Evolutionary conservation across 495 filamentous ascomycete species (phyloP).

Genomic region (Glonium stellatum): DNA sequence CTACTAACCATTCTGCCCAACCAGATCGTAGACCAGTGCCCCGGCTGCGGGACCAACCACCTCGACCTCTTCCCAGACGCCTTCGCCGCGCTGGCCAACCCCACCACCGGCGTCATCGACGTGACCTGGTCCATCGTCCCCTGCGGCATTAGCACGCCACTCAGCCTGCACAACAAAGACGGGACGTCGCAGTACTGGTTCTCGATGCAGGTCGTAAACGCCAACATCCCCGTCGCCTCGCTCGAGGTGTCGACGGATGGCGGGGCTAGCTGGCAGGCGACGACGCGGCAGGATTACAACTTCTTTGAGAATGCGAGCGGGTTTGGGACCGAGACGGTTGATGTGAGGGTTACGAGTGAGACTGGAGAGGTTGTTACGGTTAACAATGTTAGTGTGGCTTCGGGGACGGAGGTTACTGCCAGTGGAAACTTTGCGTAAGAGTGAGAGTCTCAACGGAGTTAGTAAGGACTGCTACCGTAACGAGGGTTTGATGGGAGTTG

Average conservation of each 20-base stretch:
- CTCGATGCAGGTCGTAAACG: conserved; percentile 53
- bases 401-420: conserved; percentile 11
- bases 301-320: conserved; percentile 52
- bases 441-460: background rate
- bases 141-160: conserved; percentile 46
- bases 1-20: too few relatives aligned
- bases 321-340: conserved; percentile 46
- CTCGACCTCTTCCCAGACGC: conserved; percentile 55
- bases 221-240: conserved; percentile 45
- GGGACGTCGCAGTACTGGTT: conserved; percentile 46
- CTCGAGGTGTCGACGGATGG: conserved; percentile 54
- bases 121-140: conserved; percentile 47
- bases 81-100: conserved; percentile 43
- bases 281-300: conserved; percentile 49
- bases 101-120: conserved; percentile 47
- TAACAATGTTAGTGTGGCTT: conserved; percentile 14
- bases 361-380: conserved; percentile 38
- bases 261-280: conserved; percentile 46
- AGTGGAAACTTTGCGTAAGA: conserved; percentile 14
- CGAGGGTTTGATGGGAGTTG: too few relatives aligned
- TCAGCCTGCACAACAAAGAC: conserved; percentile 50
- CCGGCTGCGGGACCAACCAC: conserved; percentile 48
- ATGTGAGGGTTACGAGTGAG: conserved; percentile 48
- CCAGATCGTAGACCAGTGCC: conserved; percentile 58
- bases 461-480: too few relatives aligned